A percentile compares a stretch with the other conserved stretches of the same genome.
These are phyloP conservation scores for Hymenoscyphus infarciens DNA, from an alignment of 2,329 filamentous ascomycete genomes.

Conservation along the genomic window DNA sequence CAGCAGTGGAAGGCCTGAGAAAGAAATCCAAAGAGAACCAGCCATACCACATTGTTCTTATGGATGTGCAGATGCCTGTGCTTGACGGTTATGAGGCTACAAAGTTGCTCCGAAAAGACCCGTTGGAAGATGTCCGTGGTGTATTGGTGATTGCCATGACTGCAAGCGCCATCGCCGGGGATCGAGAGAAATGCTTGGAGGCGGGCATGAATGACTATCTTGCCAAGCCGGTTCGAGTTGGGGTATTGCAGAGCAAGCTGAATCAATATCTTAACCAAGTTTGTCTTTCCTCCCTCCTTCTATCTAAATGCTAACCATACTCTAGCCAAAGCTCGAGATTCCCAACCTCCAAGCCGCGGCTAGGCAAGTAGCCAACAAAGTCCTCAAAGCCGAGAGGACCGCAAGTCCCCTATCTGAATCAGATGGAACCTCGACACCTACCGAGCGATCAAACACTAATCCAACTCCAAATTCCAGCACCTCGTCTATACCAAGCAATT, in stretches of 20 bases:
- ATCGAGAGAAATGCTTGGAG: slow-evolving; percentile 91
- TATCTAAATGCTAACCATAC: background rate
- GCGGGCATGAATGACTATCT: slow-evolving; percentile 98
- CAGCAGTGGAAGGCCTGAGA: slow-evolving; percentile 82
- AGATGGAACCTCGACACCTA: background rate
- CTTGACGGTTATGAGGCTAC: slow-evolving; percentile 92
- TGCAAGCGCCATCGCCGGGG: slow-evolving; percentile 88
- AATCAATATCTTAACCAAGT: slow-evolving; percentile 55
- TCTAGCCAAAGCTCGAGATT: slow-evolving; percentile 23
- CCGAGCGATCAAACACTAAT: background rate
- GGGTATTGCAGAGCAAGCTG: slow-evolving; percentile 81
- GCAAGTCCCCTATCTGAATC: background rate
- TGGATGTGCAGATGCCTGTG: slow-evolving; percentile 96
- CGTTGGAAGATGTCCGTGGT: slow-evolving; percentile 70
- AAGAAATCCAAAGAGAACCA: slow-evolving; percentile 66
- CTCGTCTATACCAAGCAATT: background rate
- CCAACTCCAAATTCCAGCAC: background rate
- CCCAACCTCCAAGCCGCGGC: slow-evolving; percentile 30
- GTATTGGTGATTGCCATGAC: slow-evolving; percentile 98
- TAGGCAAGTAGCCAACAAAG: slow-evolving; percentile 23
- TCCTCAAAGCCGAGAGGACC: slow-evolving; percentile 18
- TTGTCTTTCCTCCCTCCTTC: background rate
- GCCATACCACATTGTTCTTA: slow-evolving; percentile 86
- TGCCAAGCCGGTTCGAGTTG: slow-evolving; percentile 88
- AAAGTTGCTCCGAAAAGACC: slow-evolving; percentile 72